phyloP scores from a whole-genome alignment of 441 rosid species.

The Metrosideros polymorpha region DNA sequence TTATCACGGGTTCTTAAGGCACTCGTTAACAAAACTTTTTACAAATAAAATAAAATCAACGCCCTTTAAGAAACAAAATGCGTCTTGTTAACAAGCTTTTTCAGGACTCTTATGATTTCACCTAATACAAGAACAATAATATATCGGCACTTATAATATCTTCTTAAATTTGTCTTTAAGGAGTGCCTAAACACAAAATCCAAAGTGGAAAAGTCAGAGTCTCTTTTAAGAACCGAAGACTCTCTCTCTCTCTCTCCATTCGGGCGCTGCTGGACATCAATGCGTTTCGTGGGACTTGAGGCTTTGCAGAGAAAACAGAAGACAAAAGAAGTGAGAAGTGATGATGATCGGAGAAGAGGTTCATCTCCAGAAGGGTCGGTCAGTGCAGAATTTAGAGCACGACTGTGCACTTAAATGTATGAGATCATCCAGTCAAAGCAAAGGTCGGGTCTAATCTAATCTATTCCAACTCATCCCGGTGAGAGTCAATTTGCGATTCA shows the following conservation, averaged over 20 bases:
- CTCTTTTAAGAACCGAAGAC: not conserved
- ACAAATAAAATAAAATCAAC: not conserved
- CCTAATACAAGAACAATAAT: too few species aligned
- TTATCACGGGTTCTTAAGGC: not conserved
- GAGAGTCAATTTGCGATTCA: not conserved
- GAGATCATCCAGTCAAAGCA: not conserved
- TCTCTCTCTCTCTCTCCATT: not conserved
- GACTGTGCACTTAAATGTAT: not conserved
- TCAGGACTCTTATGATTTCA: too few species aligned
- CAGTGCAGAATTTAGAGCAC: not conserved
- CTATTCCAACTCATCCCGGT: not conserved
- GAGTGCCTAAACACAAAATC: too few species aligned
- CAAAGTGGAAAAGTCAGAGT: not conserved
- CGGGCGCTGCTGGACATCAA: not conserved
- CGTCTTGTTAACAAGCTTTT: too few species aligned
- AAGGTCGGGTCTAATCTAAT: not conserved
- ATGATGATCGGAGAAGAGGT: not conserved
- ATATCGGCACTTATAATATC: too few species aligned
- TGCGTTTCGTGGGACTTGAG: not conserved
- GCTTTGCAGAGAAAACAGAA: too few species aligned
- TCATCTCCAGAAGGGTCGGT: too few species aligned
- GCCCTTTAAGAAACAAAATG: too few species aligned
- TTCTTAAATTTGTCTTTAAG: too few species aligned
- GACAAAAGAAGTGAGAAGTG: not conserved
- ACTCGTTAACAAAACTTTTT: rapidly evolving